A percentile compares a stretch with the other conserved stretches of the same genome.
These are phyloP conservation scores for Prunus padus DNA, from an alignment of 306 rosid species.

Conservation along the genomic window DNA sequence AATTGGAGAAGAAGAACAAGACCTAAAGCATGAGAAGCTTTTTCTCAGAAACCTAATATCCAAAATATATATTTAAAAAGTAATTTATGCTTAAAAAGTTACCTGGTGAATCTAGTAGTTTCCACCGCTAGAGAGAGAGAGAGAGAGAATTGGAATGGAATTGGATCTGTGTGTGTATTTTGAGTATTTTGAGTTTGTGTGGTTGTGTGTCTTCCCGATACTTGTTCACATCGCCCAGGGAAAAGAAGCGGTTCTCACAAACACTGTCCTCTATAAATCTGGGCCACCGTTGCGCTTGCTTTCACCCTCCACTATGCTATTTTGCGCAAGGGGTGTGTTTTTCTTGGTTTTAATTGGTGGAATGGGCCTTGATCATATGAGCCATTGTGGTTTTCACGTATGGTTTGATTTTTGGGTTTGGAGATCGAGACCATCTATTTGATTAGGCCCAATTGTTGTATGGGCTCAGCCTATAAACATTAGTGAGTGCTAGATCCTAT, in stretches of 20 bases:
- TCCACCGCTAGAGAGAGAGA: slow-evolving; percentile 26
- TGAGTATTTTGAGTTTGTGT: background rate
- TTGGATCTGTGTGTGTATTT: slow-evolving; percentile 40
- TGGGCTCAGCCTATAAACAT: too few species aligned
- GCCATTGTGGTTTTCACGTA: too few species aligned
- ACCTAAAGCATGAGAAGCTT: background rate
- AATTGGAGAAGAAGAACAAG: background rate
- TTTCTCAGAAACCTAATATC: slow-evolving; percentile 15
- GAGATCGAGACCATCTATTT: background rate
- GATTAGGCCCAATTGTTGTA: background rate
- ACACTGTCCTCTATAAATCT: slow-evolving; percentile 52
- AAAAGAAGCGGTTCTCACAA: slow-evolving; percentile 43
- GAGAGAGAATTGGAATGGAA: background rate
- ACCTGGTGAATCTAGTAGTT: slow-evolving; percentile 40
- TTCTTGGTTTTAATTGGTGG: background rate
- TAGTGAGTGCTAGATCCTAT: too few species aligned
- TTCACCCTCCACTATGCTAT: background rate
- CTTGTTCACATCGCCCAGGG: slow-evolving; percentile 40
- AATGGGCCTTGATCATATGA: background rate
- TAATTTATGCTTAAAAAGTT: background rate
- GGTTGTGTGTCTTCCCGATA: slow-evolving; percentile 30
- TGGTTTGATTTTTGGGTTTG: background rate
- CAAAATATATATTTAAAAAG: background rate
- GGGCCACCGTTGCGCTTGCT: slow-evolving; percentile 50
- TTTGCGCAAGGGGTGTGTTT: slow-evolving; percentile 26